Conservation (phyloP, 179 eudicot genomes). For the Carnegiea gigantea region DNA sequence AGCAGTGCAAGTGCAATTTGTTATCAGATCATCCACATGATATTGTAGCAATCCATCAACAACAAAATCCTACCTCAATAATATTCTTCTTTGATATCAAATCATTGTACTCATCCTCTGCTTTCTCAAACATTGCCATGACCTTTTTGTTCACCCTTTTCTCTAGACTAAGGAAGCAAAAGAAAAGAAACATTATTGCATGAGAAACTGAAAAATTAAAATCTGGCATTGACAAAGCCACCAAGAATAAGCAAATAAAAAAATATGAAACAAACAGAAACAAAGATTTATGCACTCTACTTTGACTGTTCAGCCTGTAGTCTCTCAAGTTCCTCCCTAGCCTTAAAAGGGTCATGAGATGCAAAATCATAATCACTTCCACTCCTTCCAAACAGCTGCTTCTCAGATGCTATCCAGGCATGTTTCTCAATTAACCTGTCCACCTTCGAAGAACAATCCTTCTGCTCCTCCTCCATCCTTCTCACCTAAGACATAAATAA, state of each 20-base stretch:
- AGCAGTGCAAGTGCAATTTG: slow-evolving; percentile 1
- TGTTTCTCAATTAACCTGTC: slow-evolving; percentile 82
- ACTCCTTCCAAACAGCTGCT: slow-evolving; percentile 82
- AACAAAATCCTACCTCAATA: slow-evolving; percentile 64
- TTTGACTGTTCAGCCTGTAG: slow-evolving; percentile 87
- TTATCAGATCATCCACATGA: not conserved
- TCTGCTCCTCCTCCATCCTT: slow-evolving; percentile 92
- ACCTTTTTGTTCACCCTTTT: slow-evolving; percentile 97
- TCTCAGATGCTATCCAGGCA: slow-evolving; percentile 95
- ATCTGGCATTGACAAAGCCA: slow-evolving; percentile 4
- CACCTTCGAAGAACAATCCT: slow-evolving; percentile 77
- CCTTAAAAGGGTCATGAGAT: slow-evolving; percentile 71
- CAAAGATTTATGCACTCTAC: slow-evolving; percentile 31
- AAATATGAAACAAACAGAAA: not conserved
- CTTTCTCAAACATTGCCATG: slow-evolving; percentile 97
- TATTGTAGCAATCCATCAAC: slow-evolving; percentile 1
- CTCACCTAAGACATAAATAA: slow-evolving; percentile 52
- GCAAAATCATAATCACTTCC: slow-evolving; percentile 93
- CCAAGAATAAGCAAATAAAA: not conserved
- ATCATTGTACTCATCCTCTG: slow-evolving; percentile 93
- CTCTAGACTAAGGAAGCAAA: slow-evolving; percentile 64
- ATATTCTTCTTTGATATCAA: slow-evolving; percentile 90
- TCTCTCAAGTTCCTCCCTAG: slow-evolving; percentile 66
- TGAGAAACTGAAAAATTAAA: not conserved
- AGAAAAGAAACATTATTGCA: not conserved